Evolutionary conservation across 176 grass and related monocot genomes (phyloP).

Genomic region (Tillandsia fasciculata): DNA sequence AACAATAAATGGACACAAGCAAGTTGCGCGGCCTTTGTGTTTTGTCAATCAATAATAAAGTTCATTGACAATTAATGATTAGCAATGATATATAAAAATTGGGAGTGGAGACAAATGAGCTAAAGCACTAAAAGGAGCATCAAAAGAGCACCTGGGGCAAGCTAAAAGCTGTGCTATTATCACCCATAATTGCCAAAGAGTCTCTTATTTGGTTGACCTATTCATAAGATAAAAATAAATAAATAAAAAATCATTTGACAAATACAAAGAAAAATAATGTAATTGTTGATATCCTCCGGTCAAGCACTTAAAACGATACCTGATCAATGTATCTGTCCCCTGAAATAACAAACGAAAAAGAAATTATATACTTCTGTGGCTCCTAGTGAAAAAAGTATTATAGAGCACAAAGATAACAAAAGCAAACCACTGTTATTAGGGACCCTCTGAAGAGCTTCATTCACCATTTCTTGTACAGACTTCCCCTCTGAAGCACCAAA

Average conservation of each 20-base stretch:
- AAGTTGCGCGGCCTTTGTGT: not conserved
- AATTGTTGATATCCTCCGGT: slow-evolving; percentile 20
- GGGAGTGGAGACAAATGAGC: not conserved
- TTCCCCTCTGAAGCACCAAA: slow-evolving; percentile 73
- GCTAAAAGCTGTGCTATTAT: slow-evolving; percentile 90
- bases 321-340: slow-evolving; percentile 75
- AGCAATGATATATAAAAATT: not conserved
- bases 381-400: slow-evolving; percentile 4
- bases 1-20: not conserved
- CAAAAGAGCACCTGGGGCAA: slow-evolving; percentile 66
- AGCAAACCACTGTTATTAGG: slow-evolving; percentile 73
- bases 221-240: slow-evolving; percentile 15
- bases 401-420: slow-evolving; percentile 1
- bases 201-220: slow-evolving; percentile 97
- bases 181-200: slow-evolving; percentile 77
- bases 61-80: not conserved
- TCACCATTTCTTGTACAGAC: slow-evolving; percentile 89
- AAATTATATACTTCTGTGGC: slow-evolving; percentile 17
- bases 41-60: not conserved
- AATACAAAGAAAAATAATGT: slow-evolving; percentile 11
- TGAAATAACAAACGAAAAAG: slow-evolving; percentile 38
- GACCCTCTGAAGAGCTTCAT: slow-evolving; percentile 72
- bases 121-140: not conserved
- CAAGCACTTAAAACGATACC: slow-evolving; percentile 41
- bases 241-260: not conserved